These are phyloP conservation scores for Psophocarpus tetragonolobus DNA, from an alignment of 306 rosid genomes.

Conservation along the genomic window DNA sequence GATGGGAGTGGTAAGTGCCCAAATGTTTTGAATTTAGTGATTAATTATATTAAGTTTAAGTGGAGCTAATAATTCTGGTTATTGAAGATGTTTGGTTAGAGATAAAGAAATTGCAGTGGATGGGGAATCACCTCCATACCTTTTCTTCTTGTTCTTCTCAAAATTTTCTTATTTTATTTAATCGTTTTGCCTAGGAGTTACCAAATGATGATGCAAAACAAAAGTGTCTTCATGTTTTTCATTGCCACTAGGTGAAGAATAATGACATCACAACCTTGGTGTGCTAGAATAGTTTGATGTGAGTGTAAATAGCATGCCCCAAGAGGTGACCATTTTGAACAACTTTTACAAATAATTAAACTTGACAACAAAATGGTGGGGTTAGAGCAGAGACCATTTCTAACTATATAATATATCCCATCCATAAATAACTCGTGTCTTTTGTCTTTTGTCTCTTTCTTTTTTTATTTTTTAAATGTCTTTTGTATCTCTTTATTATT, in stretches of 20 bases:
- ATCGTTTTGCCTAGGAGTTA: slow-evolving; percentile 35
- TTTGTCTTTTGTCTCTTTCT: slow-evolving; percentile 32
- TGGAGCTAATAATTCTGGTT: slow-evolving; percentile 8
- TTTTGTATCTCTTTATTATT: not conserved
- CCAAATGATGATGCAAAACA: slow-evolving; percentile 29
- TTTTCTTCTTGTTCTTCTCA: not conserved
- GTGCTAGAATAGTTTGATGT: slow-evolving; percentile 22
- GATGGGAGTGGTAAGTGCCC: slow-evolving; percentile 1
- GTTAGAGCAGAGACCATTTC: slow-evolving; percentile 36
- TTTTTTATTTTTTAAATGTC: not conserved
- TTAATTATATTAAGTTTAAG: slow-evolving; percentile 18
- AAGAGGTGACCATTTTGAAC: slow-evolving; percentile 1
- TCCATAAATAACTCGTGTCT: slow-evolving; percentile 21
- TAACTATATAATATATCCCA: slow-evolving; percentile 14
- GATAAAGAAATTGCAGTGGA: slow-evolving; percentile 21
- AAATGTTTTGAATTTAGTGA: not conserved
- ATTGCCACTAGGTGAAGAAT: slow-evolving; percentile 35
- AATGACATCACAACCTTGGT: slow-evolving; percentile 58
- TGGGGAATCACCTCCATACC: not conserved
- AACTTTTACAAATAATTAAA: slow-evolving; percentile 5
- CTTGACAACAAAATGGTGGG: slow-evolving; percentile 30
- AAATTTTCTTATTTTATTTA: not conserved
- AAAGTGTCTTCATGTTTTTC: slow-evolving; percentile 31
- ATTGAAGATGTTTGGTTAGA: slow-evolving; percentile 19
- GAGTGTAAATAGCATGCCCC: slow-evolving; percentile 10